Conservation (phyloP, 331 rosid genomes). For the Quercus phellos region DNA sequence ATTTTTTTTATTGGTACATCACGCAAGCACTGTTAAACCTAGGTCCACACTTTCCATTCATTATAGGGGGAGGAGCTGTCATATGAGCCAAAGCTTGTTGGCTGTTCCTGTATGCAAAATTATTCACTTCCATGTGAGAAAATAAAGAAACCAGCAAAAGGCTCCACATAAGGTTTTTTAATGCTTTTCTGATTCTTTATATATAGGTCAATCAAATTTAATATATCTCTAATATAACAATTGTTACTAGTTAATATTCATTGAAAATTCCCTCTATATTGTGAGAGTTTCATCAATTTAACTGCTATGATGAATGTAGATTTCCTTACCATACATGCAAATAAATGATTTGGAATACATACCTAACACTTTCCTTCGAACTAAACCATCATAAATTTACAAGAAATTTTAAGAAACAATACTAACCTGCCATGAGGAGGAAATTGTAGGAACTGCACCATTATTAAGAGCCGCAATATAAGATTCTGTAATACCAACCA, state of each 20-base stretch:
- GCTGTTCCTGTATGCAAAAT: no score
- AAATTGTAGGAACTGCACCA: constrained; percentile 90
- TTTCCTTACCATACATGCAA: neutral
- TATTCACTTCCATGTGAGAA: no score
- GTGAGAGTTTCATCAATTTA: neutral
- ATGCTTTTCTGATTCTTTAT: neutral
- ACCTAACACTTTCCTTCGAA: neutral
- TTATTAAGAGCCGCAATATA: constrained; percentile 81
- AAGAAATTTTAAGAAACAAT: constrained; percentile 1
- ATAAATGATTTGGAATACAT: neutral
- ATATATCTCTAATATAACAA: neutral
- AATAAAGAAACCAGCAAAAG: neutral
- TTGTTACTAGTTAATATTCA: neutral
- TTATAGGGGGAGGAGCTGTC: no score
- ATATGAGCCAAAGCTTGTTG: no score
- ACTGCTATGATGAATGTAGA: neutral
- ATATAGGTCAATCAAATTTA: neutral
- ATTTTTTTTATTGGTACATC: no score
- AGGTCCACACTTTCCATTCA: no score
- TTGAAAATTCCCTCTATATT: neutral
- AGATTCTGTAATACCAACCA: constrained; percentile 71
- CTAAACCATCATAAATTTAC: neutral
- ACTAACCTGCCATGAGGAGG: constrained; percentile 94
- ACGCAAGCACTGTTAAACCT: no score
- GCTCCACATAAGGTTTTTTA: neutral